A percentile compares a stretch with the other conserved stretches of the same genome.
These are phyloP conservation scores for Alternaria postmessia DNA, from an alignment of 2,329 filamentous ascomycete species.

Conservation along the genomic window DNA sequence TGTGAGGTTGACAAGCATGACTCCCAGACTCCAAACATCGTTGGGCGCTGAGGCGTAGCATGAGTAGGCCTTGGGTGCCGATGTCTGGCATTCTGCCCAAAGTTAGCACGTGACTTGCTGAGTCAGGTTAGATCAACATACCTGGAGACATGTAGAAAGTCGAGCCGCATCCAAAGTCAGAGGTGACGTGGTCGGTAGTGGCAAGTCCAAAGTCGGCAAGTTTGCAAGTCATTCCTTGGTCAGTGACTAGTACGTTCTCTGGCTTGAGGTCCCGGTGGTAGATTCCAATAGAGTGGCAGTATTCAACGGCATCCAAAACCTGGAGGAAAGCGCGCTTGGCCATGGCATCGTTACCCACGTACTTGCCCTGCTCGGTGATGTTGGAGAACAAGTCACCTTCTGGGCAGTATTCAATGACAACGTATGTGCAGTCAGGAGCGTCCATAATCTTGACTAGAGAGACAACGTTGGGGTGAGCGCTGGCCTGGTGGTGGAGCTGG, in stretches of 20 bases:
- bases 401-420: constrained; percentile 95
- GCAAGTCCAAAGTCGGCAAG: constrained; percentile 97
- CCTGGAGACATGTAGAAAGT: constrained; percentile 99
- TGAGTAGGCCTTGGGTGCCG: constrained; percentile 71
- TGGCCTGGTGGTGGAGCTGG: constrained; percentile 86
- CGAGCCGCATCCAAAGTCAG: constrained; percentile 96
- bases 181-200: constrained; percentile 81
- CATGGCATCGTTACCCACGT: constrained; percentile 89
- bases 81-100: constrained; percentile 83
- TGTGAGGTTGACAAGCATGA: constrained; percentile 95
- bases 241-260: constrained; percentile 94
- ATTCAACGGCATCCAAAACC: constrained; percentile 93
- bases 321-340: constrained; percentile 91
- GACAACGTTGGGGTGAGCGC: constrained; percentile 90
- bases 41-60: constrained; percentile 93
- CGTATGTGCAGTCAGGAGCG: constrained; percentile 89
- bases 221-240: constrained; percentile 89
- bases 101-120: constrained; percentile 33
- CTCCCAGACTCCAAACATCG: constrained; percentile 97
- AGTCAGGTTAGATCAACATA: constrained; percentile 60
- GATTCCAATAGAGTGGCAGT: constrained; percentile 91
- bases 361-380: constrained; percentile 94
- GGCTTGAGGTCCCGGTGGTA: constrained; percentile 98
- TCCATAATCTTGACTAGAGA: constrained; percentile 94
- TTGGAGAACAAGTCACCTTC: constrained; percentile 97